Base-by-base conservation (phyloP, 441 rosid species). In the Rhodomyrtus psidioides region DNA sequence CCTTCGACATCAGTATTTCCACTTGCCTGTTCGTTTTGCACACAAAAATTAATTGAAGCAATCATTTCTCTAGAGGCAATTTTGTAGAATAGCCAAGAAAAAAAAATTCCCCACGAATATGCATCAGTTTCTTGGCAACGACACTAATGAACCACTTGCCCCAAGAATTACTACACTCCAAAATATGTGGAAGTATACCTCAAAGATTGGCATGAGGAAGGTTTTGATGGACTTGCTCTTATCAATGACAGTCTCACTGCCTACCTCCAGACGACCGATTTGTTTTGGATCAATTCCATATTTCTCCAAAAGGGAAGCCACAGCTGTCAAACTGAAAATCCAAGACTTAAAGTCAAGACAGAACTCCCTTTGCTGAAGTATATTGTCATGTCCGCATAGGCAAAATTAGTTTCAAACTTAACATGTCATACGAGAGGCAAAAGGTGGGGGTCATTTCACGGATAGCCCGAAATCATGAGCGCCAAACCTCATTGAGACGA, bases 1-100 rank as follows among this genome's bases (percentile, higher is more conserved):
- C 99, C 99, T 93, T 97, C 99, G 16, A 97, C 93, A 87, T 97
- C 99, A 24, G 98, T 94, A 89, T 97, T 97, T 85, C 99, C 99
- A 89, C 89, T 87, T 93, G 93, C 92, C 99, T 95, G 93, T 82
- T 88, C 86, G 90, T 89, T 89, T 88, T 58, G 53, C 87, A 87
- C 82, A 44, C 75, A 62, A 30, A 30, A 62, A 62, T 28, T 30
- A 30, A 30, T 34, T 44, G 4, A 17, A 17, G 75, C 75, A 17
- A 62, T 62, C 75, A 26, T 17, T 30, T 30, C 23, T 30, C 24
- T 62, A 17, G 75, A 30, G 26, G 75, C 14, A 34, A 62, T 62
- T 62, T 3, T 17, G 44, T 30, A 84, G 82, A 89, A 56, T 62
- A 62, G 44, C 75, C 51, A 79, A 42, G 28, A 23, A n/a, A 86